Evolutionary conservation across 2,329 filamentous ascomycete genomes (phyloP).

Genomic region (Penicillium sp.): DNA sequence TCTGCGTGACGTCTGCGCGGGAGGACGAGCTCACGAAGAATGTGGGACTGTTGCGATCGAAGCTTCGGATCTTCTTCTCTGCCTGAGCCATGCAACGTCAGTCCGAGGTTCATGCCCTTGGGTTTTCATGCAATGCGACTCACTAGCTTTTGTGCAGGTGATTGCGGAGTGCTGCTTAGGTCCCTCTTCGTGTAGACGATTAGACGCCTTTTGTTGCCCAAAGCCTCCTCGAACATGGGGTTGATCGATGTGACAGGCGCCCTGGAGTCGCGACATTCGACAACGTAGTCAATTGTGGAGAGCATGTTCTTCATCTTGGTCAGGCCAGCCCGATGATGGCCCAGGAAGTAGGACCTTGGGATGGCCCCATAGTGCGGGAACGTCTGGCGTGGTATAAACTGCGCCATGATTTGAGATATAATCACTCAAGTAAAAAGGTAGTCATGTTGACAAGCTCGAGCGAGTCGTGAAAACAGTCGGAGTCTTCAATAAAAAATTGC

Average conservation of each 20-base stretch:
- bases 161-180: conserved; percentile 52
- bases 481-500: conserved; percentile 1
- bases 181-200: conserved; percentile 91
- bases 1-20: conserved; percentile 29
- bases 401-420: conserved; percentile 16
- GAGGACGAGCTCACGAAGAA: conserved; percentile 36
- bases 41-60: conserved; percentile 32
- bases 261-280: conserved; percentile 92
- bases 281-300: conserved; percentile 74
- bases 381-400: conserved; percentile 66
- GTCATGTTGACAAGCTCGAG: conserved; percentile 8
- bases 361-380: conserved; percentile 73
- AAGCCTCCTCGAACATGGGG: conserved; percentile 73
- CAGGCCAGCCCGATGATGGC: conserved; percentile 81
- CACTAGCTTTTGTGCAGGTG: conserved; percentile 41
- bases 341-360: conserved; percentile 86
- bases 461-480: conserved; percentile 1
- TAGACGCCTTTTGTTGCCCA: conserved; percentile 68
- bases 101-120: background rate
- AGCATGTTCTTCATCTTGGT: conserved; percentile 77
- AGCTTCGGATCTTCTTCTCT: conserved; percentile 32
- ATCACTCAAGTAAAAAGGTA: conserved; percentile 1
- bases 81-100: conserved; percentile 19
- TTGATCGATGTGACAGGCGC: conserved; percentile 87
- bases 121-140: conserved; percentile 6